A percentile compares a stretch with the other conserved stretches of the same genome.
phyloP scores from a whole-genome alignment of 768 basidiomycete species.

The Leccinellum rugosiceps region DNA sequence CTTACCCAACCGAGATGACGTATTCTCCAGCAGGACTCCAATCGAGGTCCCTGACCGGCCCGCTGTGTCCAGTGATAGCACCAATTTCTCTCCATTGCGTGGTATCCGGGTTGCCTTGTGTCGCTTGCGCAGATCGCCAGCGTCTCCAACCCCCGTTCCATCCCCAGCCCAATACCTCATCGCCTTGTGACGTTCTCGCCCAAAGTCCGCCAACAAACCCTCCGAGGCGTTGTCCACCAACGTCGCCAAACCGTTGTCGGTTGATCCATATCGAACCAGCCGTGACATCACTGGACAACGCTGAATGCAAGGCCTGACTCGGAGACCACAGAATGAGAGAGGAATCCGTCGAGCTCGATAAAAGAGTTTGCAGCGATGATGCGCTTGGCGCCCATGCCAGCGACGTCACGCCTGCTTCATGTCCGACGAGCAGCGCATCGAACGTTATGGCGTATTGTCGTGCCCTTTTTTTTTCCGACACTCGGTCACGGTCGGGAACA shows the following conservation, averaged over 20 bases:
- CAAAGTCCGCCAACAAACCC: constrained; percentile 93
- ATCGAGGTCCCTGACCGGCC: constrained; percentile 70
- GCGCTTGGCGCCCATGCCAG: constrained; percentile 71
- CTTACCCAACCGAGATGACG: constrained; percentile 80
- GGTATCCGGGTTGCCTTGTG: constrained; percentile 18
- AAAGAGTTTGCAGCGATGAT: constrained; percentile 47
- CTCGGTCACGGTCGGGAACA: constrained; percentile 9
- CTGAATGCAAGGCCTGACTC: constrained; percentile 43
- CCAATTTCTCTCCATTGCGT: constrained; percentile 71
- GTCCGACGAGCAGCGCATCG: constrained; percentile 93
- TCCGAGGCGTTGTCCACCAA: constrained; percentile 86
- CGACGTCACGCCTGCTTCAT: constrained; percentile 89
- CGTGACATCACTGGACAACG: constrained; percentile 38
- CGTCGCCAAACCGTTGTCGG: constrained; percentile 86
- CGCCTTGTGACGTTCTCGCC: constrained; percentile 47
- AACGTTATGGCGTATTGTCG: constrained; percentile 78
- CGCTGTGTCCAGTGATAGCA: constrained; percentile 85
- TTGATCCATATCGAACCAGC: constrained; percentile 80
- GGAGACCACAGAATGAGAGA: constrained; percentile 95
- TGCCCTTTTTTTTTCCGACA: constrained; percentile 27
- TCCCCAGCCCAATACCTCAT: constrained; percentile 77
- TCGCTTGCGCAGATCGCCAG: constrained; percentile 52
- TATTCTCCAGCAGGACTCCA: constrained; percentile 91
- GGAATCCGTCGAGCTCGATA: constrained; percentile 95
- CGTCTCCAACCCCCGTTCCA: constrained; percentile 95